Conservation (phyloP, 495 filamentous ascomycete species). For the Mycothermus thermophilus region DNA sequence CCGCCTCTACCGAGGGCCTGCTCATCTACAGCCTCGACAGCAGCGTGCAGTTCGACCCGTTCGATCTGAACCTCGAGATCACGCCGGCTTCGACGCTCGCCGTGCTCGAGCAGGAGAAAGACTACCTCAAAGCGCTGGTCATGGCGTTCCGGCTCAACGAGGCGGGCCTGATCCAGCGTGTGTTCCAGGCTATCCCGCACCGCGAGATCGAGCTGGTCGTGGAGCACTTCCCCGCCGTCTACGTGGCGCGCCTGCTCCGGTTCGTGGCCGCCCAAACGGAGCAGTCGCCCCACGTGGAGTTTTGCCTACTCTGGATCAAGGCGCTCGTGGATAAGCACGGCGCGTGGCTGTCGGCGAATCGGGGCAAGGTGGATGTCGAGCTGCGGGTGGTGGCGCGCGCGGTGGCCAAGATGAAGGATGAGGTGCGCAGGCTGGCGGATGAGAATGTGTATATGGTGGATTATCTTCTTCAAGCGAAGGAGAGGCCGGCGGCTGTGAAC, state of each 20-base stretch:
- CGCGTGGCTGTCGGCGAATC: constrained; percentile 64
- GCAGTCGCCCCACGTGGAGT: constrained; percentile 82
- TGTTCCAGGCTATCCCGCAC: constrained; percentile 73
- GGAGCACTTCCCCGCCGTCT: constrained; percentile 67
- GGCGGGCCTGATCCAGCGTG: constrained; percentile 55
- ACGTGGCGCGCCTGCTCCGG: constrained; percentile 64
- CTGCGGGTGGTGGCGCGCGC: constrained; percentile 64
- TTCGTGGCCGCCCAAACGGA: constrained; percentile 82
- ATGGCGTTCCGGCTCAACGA: constrained; percentile 96
- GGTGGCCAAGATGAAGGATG: constrained; percentile 60
- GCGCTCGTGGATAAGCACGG: constrained; percentile 72
- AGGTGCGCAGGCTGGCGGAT: constrained; percentile 61
- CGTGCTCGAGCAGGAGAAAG: constrained; percentile 56
- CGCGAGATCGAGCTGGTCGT: constrained; percentile 66
- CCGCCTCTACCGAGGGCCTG: constrained; percentile 85
- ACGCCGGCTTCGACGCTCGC: constrained; percentile 70
- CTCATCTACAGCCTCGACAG: constrained; percentile 83
- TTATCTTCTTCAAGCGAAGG: constrained; percentile 46
- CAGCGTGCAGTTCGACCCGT: constrained; percentile 75
- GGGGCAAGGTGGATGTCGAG: constrained; percentile 62
- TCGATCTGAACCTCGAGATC: constrained; percentile 85
- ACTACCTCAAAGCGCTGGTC: constrained; percentile 81
- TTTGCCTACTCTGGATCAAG: constrained; percentile 85
- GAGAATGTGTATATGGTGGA: constrained; percentile 77
- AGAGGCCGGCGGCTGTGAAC: constrained; percentile 3